Evolutionary conservation across 2,329 filamentous ascomycete genomes (phyloP).

Genomic region (Ophiostoma sp.): DNA sequence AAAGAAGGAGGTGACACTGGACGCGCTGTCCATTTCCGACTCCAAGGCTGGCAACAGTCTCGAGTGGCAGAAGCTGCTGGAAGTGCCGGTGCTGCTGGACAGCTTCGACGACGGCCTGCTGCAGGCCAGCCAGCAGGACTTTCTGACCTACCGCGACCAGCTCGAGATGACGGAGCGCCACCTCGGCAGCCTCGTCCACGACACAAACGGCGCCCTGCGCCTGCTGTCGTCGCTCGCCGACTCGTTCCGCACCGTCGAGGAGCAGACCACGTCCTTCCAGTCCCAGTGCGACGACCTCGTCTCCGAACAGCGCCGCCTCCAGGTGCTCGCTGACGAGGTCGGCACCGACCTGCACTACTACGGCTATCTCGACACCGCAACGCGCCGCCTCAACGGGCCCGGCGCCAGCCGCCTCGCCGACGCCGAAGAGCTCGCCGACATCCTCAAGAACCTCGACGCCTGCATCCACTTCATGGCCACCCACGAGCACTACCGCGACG

Average conservation of each 20-base stretch:
- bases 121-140: slow-evolving; percentile 78
- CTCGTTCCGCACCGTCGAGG: slow-evolving; percentile 81
- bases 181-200: slow-evolving; percentile 69
- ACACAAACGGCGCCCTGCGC: slow-evolving; percentile 69
- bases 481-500: slow-evolving; percentile 77
- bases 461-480: slow-evolving; percentile 86
- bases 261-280: slow-evolving; percentile 88
- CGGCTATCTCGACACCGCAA: slow-evolving; percentile 85
- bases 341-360: slow-evolving; percentile 92
- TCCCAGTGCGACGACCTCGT: slow-evolving; percentile 86
- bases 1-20: slow-evolving; percentile 41
- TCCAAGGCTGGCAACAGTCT: slow-evolving; percentile 27
- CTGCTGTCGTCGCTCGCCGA: slow-evolving; percentile 73
- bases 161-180: slow-evolving; percentile 72
- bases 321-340: slow-evolving; percentile 75
- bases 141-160: slow-evolving; percentile 63
- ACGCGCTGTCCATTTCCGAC: slow-evolving; percentile 45
- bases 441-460: slow-evolving; percentile 79
- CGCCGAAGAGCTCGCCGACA: slow-evolving; percentile 77
- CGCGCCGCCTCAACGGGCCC: slow-evolving; percentile 82
- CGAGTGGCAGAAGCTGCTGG: slow-evolving; percentile 26
- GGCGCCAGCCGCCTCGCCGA: slow-evolving; percentile 82
- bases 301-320: slow-evolving; percentile 71
- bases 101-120: slow-evolving; percentile 65
- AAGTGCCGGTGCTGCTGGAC: slow-evolving; percentile 40